Percentiles rank a stretch among this genome's conserved stretches.
Evolutionary conservation across 257 asterid genomes (phyloP).

Genomic region (Avicennia marina): DNA sequence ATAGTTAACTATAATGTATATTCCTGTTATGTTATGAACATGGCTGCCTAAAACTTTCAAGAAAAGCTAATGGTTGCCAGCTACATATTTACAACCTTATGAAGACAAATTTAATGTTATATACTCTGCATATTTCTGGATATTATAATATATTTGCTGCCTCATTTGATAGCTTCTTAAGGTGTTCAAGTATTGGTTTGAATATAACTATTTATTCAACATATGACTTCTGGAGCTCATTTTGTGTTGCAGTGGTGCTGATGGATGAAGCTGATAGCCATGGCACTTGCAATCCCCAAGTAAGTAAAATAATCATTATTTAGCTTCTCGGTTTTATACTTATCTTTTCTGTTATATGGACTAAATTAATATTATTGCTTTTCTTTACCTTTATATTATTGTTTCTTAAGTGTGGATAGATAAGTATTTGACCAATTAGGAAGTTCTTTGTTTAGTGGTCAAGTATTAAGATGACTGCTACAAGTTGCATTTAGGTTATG

Average conservation of each 20-base stretch:
- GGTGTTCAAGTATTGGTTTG: not conserved
- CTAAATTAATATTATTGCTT: not conserved
- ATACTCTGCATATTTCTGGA: not conserved
- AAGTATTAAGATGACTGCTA: not conserved
- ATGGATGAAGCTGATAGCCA: slow-evolving; percentile 16
- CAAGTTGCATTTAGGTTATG: not conserved
- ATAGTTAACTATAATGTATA: not conserved
- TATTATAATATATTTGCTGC: not conserved
- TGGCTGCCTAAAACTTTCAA: not conserved
- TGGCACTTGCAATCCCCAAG: slow-evolving; percentile 10
- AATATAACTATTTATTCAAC: not conserved
- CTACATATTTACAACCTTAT: not conserved
- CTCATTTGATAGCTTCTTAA: not conserved
- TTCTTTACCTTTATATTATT: not conserved
- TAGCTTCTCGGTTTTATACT: not conserved
- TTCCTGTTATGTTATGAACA: not conserved
- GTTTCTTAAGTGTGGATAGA: not conserved
- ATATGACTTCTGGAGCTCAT: not conserved
- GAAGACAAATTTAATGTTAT: not conserved
- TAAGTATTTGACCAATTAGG: not conserved
- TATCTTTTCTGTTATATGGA: not conserved
- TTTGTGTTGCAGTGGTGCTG: slow-evolving; percentile 11
- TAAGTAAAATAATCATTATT: slow-evolving; percentile 7
- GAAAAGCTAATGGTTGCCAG: not conserved
- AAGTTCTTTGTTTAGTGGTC: not conserved